These are phyloP conservation scores for Wickerhamomyces sydowiorum DNA, from an alignment of 805 yeast genomes.

Conservation along the genomic window DNA sequence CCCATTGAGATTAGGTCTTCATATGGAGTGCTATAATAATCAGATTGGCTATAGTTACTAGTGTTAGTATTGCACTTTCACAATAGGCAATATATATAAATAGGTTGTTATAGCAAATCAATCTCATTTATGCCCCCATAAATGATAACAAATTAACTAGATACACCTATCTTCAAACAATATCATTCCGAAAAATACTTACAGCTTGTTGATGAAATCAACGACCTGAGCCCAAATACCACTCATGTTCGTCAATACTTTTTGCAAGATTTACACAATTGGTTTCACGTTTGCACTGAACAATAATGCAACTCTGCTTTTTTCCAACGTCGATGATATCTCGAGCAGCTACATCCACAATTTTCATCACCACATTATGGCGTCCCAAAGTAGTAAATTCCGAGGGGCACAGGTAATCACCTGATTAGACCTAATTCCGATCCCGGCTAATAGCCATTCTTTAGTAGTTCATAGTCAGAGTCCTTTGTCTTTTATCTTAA, in stretches of 20 bases:
- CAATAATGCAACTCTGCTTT: not conserved
- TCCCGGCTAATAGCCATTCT: no score
- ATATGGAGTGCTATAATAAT: slow-evolving; percentile 25
- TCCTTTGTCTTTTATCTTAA: no score
- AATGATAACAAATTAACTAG: no score
- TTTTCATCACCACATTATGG: not conserved
- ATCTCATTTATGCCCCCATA: not conserved
- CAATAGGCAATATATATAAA: no score
- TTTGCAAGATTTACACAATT: not conserved
- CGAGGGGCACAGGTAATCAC: not conserved
- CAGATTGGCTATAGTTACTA: slow-evolving; percentile 4
- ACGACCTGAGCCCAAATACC: not conserved
- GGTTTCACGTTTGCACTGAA: not conserved
- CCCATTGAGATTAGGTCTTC: slow-evolving; percentile 58
- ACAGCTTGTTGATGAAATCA: slow-evolving; percentile 5
- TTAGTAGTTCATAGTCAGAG: not conserved
- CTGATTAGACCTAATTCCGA: no score
- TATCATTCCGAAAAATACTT: not conserved
- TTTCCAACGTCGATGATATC: not conserved
- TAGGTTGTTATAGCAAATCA: no score
- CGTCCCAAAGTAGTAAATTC: not conserved
- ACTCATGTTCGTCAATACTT: not conserved
- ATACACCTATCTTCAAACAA: not conserved
- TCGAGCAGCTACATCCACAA: not conserved
- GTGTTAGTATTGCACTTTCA: not conserved